Evolutionary conservation across 2,329 filamentous ascomycete genomes (phyloP).

Genomic region (Dactylellina drechsleri): DNA sequence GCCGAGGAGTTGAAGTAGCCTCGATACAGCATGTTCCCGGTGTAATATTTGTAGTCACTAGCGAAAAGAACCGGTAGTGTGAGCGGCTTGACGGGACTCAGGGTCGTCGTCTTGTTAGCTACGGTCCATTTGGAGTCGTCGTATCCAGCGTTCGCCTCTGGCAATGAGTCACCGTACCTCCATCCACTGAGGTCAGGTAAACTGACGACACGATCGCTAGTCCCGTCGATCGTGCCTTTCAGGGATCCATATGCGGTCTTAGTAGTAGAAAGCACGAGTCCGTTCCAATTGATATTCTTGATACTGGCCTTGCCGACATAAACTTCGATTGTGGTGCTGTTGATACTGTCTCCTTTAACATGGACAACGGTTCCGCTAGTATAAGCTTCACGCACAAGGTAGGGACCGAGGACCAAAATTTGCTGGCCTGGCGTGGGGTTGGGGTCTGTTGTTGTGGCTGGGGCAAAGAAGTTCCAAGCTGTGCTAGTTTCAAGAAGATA

Average conservation of each 20-base stretch:
- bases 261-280: conserved; percentile 60
- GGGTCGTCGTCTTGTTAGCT: conserved; percentile 66
- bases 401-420: conserved; percentile 64
- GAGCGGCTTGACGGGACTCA: conserved; percentile 64
- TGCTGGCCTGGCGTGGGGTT: conserved; percentile 65
- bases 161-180: conserved; percentile 66
- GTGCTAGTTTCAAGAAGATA: conserved; percentile 68
- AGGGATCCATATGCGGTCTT: conserved; percentile 65
- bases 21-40: conserved; percentile 67
- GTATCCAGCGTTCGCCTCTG: conserved; percentile 64
- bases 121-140: conserved; percentile 67
- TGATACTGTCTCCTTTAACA: conserved; percentile 63
- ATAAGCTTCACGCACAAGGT: conserved; percentile 63
- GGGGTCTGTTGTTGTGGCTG: conserved; percentile 65
- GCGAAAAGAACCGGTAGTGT: conserved; percentile 68
- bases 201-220: conserved; percentile 61
- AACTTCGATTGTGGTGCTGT: conserved; percentile 63
- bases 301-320: conserved; percentile 62
- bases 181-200: conserved; percentile 65
- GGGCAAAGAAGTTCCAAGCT: conserved; percentile 70
- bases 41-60: conserved; percentile 68
- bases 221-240: conserved; percentile 62
- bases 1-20: conserved; percentile 64
- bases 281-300: conserved; percentile 65
- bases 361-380: conserved; percentile 60